These are phyloP conservation scores for Craterostigma plantagineum DNA, from an alignment of 257 asterid genomes.

Conservation along the genomic window DNA sequence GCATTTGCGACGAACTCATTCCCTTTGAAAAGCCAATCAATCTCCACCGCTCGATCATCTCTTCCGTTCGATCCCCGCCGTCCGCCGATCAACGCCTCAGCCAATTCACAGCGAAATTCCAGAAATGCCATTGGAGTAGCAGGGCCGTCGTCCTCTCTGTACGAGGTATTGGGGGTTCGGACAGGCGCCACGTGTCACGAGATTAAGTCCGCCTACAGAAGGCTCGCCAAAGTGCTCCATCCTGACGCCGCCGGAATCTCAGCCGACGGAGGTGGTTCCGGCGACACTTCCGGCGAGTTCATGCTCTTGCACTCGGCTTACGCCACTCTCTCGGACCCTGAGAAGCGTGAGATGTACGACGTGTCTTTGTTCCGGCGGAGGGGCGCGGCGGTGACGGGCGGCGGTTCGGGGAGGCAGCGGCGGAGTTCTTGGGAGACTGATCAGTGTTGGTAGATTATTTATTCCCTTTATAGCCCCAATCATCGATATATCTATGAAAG, in stretches of 20 bases:
- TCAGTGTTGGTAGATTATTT: conserved; percentile 53
- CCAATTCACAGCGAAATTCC: not conserved
- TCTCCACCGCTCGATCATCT: too few species aligned
- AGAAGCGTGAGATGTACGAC: conserved; percentile 54
- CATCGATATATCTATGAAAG: too few species aligned
- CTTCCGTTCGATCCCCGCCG: too few species aligned
- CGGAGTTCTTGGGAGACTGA: conserved; percentile 73
- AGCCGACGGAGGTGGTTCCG: not conserved
- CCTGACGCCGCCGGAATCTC: conserved; percentile 30
- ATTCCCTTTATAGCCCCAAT: too few species aligned
- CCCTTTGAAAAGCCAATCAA: too few species aligned
- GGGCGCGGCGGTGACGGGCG: conserved; percentile 12
- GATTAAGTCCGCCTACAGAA: conserved; percentile 42
- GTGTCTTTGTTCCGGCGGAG: conserved; percentile 18
- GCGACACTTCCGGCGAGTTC: conserved; percentile 26
- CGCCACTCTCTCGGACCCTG: conserved; percentile 61
- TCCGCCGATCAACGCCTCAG: not conserved
- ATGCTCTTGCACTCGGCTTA: conserved; percentile 68
- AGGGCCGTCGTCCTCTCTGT: not conserved
- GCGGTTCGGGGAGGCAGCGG: not conserved
- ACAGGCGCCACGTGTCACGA: conserved; percentile 24
- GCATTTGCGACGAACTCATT: too few species aligned
- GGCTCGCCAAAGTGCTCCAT: conserved; percentile 30
- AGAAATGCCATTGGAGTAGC: too few species aligned
- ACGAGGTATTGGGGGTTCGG: conserved; percentile 34